Base-by-base conservation (phyloP, 805 yeast genomes). In the Babjeviella inositovora region DNA sequence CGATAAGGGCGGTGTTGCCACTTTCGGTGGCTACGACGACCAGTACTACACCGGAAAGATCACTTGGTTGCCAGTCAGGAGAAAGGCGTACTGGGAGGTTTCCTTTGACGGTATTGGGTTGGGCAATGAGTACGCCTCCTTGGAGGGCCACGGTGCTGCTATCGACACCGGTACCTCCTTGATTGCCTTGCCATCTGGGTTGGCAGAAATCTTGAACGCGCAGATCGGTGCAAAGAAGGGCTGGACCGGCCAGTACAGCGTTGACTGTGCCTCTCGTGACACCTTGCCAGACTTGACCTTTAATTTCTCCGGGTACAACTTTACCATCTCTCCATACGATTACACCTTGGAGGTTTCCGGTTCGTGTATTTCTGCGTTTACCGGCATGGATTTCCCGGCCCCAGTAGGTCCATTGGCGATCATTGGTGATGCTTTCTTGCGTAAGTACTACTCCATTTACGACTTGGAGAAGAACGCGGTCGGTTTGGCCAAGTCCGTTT, bases 31-130 rank as follows among this genome's bases (percentile, higher is more conserved):
- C 37, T 60, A 74, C 35, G 96, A 87, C 45, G 63, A 71, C 37
- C 47, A 72, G 31, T 67, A 71, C 46, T 82, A 57, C 51, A 53
- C 58, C 23, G 98, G 98, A 35, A 70, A 87, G 37, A 65, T 90
- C 41, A 79, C 87, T 25, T 84, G 93, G 84, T 67, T 90, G 53
- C 98, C 98, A 29, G 92, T 90, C 32, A 82, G 98, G 63, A 81
- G 98, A 67, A 84, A 85, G 72, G 98, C 97, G 16, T 90, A 90
- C 69, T 90, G 98, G 98, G 98, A 90, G 63, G 98, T 90, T 30
- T 69, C 75, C 38, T 76, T 90, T 37, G 82, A 82, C 38, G 85
- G 93, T 38, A 62, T 90, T 47, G 80, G 85, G 20, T 64, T 90
- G 32, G 98, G 98, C 41, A 79, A 77, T 36, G 93, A 90, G 56